These are phyloP conservation scores for Lasiosphaeris hirsuta DNA, from an alignment of 495 filamentous ascomycete species.

Conservation along the genomic window DNA sequence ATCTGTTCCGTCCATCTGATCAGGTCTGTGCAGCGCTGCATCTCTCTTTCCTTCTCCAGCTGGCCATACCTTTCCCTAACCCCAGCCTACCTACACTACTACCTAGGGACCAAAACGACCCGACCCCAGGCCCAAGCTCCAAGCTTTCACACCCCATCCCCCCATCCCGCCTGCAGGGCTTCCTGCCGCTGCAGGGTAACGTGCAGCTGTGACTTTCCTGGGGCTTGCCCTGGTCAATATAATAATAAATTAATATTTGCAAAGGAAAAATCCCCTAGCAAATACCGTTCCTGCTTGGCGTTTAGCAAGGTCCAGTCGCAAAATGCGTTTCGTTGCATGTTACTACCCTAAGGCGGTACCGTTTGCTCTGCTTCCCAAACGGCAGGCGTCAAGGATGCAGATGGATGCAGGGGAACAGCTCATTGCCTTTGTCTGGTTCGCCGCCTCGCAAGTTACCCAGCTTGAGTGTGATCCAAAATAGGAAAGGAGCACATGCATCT, in stretches of 20 bases:
- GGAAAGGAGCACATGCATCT: too few relatives aligned
- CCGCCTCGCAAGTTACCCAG: too few relatives aligned
- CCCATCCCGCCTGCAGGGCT: slow-evolving; percentile 13
- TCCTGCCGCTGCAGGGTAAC: slow-evolving; percentile 9
- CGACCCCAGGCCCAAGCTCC: background rate
- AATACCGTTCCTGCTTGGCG: background rate
- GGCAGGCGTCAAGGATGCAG: too few relatives aligned
- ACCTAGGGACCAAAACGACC: background rate
- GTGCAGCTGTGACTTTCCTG: slow-evolving; percentile 7
- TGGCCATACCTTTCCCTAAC: background rate
- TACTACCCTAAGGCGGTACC: too few relatives aligned
- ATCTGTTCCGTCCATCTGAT: background rate
- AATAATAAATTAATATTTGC: background rate
- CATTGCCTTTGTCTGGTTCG: too few relatives aligned
- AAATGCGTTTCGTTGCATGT: background rate
- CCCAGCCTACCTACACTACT: too few relatives aligned
- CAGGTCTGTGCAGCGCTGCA: background rate
- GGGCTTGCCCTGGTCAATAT: slow-evolving; percentile 4
- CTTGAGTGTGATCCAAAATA: too few relatives aligned
- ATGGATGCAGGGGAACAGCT: too few relatives aligned
- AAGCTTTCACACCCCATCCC: background rate
- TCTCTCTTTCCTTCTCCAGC: background rate
- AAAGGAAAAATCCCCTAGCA: background rate
- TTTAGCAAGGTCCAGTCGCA: too few relatives aligned
- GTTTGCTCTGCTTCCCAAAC: too few relatives aligned